Conservation (phyloP, 1,284 basidiomycete species). For the Trichosporon asahii region DNA sequence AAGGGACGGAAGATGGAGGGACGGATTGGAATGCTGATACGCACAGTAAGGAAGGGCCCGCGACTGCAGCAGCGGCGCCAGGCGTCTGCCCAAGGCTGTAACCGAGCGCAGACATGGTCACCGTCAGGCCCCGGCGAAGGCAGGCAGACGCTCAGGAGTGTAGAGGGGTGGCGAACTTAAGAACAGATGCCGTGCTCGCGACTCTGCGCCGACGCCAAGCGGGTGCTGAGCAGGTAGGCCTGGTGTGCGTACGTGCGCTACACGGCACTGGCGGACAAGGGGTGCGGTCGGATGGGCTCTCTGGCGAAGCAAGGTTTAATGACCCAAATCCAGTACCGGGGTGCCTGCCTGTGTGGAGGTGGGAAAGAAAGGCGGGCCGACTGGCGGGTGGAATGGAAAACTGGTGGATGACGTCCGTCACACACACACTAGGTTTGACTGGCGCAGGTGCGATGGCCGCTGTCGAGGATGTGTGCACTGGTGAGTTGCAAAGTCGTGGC, state of each 20-base stretch:
- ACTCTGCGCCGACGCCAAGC: neutral
- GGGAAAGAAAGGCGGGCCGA: neutral
- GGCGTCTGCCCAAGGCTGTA: neutral
- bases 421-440: neutral
- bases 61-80: neutral
- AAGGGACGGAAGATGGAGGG: neutral
- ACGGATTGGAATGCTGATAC: neutral
- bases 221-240: neutral
- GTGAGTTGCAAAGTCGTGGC: neutral
- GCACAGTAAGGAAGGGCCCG: slow-evolving; percentile 6
- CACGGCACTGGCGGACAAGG: neutral
- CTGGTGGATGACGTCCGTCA: neutral
- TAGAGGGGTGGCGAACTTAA: slow-evolving; percentile 3
- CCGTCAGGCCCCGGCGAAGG: neutral
- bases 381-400: neutral
- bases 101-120: slow-evolving; percentile 8
- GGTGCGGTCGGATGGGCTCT: neutral
- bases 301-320: neutral
- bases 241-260: neutral
- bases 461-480: neutral
- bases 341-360: neutral
- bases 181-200: neutral
- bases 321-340: neutral
- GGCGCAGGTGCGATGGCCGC: neutral
- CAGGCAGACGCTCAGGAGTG: neutral